These are phyloP conservation scores for Marasmius fiardii DNA, from an alignment of 1,284 basidiomycete genomes.

Conservation along the genomic window DNA sequence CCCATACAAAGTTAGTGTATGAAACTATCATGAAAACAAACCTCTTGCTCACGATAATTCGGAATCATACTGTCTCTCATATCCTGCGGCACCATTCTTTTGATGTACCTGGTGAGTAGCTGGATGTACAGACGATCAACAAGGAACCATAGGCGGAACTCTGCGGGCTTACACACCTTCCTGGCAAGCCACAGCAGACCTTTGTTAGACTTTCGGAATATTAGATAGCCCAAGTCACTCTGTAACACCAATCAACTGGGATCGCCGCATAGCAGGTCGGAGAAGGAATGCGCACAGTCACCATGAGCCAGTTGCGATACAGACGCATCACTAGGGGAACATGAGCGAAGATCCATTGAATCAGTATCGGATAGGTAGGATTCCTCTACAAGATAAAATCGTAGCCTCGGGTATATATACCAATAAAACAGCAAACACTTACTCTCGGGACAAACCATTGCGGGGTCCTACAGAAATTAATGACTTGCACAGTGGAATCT, in stretches of 20 bases:
- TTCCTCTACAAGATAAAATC: constrained; percentile 27
- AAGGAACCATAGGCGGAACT: background rate
- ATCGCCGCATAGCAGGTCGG: no score
- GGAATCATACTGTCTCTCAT: constrained; percentile 44
- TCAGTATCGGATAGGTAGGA: constrained; percentile 35
- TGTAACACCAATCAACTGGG: constrained; percentile 16
- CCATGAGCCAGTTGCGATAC: constrained; percentile 46
- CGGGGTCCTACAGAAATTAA: constrained; percentile 51
- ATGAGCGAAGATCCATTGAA: constrained; percentile 46
- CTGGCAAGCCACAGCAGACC: constrained; percentile 23
- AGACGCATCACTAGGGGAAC: constrained; percentile 42
- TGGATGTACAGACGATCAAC: constrained; percentile 16
- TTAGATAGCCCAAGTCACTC: constrained; percentile 31
- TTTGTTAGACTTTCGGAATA: constrained; percentile 36
- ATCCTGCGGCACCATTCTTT: constrained; percentile 39
- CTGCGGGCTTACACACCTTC: constrained; percentile 22
- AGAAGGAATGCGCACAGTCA: constrained; percentile 29
- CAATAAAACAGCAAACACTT: constrained; percentile 17
- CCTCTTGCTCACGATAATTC: constrained; percentile 35
- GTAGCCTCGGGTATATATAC: background rate
- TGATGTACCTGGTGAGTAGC: constrained; percentile 42
- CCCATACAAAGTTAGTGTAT: constrained; percentile 2
- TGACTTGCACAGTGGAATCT: constrained; percentile 44
- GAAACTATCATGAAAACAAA: background rate
- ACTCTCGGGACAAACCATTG: constrained; percentile 48